Evolutionary conservation across 169 alveolate species (phyloP).

Genomic region (Theileria parva): DNA sequence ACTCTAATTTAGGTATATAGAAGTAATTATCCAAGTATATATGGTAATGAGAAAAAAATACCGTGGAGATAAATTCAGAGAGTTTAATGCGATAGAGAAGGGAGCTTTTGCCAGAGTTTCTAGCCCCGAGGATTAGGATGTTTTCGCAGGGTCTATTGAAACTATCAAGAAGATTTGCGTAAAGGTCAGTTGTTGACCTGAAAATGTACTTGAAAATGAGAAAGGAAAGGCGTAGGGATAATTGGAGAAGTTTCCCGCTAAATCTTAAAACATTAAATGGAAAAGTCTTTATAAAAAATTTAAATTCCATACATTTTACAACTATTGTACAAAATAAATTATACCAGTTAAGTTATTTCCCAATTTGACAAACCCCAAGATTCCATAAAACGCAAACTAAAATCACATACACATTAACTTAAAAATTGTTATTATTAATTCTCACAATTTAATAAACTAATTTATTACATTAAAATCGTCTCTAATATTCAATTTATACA

Average conservation of each 20-base stretch:
- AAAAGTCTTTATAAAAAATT: constrained; percentile 12
- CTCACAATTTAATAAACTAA: neutral
- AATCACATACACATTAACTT: neutral
- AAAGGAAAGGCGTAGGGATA: neutral
- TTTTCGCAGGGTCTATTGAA: constrained; percentile 8
- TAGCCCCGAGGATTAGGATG: constrained; percentile 44
- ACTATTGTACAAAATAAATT: neutral
- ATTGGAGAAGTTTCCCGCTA: neutral
- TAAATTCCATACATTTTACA: constrained; percentile 30
- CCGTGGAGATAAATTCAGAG: constrained; percentile 57
- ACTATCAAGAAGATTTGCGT: constrained; percentile 11
- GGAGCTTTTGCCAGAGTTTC: constrained; percentile 60
- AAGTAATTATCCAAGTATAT: neutral
- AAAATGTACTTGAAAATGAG: constrained; percentile 14
- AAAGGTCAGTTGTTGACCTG: constrained; percentile 5
- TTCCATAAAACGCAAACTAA: neutral
- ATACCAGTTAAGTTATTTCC: neutral
- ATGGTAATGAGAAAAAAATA: constrained; percentile 2
- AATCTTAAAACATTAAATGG: constrained; percentile 15
- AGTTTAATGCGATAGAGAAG: constrained; percentile 63
- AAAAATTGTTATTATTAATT: too few species aligned
- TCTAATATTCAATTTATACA: neutral
- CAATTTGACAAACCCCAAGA: neutral
- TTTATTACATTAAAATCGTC: too few species aligned
- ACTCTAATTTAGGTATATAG: constrained; percentile 2